Evolutionary conservation across 768 basidiomycete genomes (phyloP).

Genomic region (Sarcodon aspratus): DNA sequence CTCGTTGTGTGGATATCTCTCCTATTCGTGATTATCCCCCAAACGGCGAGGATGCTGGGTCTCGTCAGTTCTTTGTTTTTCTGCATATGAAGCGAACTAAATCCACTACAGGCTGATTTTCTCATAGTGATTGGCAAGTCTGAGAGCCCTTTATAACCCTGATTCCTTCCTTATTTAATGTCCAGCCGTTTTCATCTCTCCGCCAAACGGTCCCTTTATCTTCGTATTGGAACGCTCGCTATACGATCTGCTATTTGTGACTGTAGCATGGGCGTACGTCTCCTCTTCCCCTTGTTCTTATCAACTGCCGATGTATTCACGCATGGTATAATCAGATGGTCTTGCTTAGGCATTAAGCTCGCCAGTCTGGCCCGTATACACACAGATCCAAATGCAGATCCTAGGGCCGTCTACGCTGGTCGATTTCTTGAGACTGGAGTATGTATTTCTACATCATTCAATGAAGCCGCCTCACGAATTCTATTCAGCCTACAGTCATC

Average conservation of each 20-base stretch:
- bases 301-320: background rate
- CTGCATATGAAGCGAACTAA: background rate
- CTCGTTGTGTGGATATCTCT: slow-evolving; percentile 49
- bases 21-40: slow-evolving; percentile 47
- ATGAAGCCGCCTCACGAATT: slow-evolving; percentile 8
- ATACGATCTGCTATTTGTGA: slow-evolving; percentile 36
- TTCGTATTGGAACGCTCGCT: slow-evolving; percentile 55
- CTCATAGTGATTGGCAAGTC: slow-evolving; percentile 46
- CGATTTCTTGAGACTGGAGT: slow-evolving; percentile 43
- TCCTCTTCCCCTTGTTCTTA: background rate
- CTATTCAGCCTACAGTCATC: slow-evolving; percentile 41
- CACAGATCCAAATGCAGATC: slow-evolving; percentile 24
- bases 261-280: slow-evolving; percentile 52
- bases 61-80: slow-evolving; percentile 28
- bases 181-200: slow-evolving; percentile 51
- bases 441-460: slow-evolving; percentile 8
- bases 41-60: slow-evolving; percentile 37
- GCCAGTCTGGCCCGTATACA: slow-evolving; percentile 43
- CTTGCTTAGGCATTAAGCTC: slow-evolving; percentile 51
- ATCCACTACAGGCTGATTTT: slow-evolving; percentile 40
- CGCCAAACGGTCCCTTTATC: slow-evolving; percentile 60
- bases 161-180: background rate
- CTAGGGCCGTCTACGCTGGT: slow-evolving; percentile 32
- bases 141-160: background rate
- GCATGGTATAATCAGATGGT: slow-evolving; percentile 35